A percentile compares a stretch with the other conserved stretches of the same genome.
These are phyloP conservation scores for Thozetella sp. DNA, from an alignment of 495 filamentous ascomycete species.

Conservation along the genomic window DNA sequence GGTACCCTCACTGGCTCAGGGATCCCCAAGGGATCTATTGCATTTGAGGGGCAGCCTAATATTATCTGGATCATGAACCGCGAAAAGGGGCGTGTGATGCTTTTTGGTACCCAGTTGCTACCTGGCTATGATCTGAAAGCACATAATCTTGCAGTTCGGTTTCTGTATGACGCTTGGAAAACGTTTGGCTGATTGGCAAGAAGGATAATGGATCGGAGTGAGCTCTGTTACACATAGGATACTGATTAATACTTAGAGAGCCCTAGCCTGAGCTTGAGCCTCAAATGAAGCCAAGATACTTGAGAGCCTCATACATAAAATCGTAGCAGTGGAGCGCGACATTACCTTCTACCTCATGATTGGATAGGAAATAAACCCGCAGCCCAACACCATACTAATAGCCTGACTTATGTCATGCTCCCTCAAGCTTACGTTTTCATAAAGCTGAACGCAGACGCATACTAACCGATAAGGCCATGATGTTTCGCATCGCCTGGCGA, in stretches of 20 bases:
- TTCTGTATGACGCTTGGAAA: not conserved
- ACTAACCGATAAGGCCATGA: not conserved
- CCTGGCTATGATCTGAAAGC: not conserved
- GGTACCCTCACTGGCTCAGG: not conserved
- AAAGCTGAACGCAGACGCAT: not conserved
- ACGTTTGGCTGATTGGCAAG: not conserved
- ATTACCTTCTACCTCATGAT: not conserved
- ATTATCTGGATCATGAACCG: not conserved
- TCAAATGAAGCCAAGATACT: not conserved
- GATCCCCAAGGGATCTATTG: not conserved
- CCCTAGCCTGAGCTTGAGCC: not conserved
- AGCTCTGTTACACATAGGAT: not conserved
- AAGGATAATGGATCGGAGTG: not conserved
- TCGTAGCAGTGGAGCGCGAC: not conserved
- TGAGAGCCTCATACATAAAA: not conserved
- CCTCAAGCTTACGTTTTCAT: not conserved
- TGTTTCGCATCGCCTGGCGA: not conserved
- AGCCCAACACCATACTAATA: not conserved
- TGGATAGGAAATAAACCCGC: not conserved
- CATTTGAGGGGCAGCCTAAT: not conserved
- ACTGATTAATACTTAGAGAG: not conserved
- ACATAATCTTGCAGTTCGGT: not conserved
- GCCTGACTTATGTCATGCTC: not conserved
- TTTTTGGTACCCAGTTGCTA: not conserved
- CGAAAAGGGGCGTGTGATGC: not conserved